Percentiles rank a stretch among this genome's conserved stretches.
Conservation (phyloP, 495 filamentous ascomycete species). For the Penicillium tannophilum region DNA sequence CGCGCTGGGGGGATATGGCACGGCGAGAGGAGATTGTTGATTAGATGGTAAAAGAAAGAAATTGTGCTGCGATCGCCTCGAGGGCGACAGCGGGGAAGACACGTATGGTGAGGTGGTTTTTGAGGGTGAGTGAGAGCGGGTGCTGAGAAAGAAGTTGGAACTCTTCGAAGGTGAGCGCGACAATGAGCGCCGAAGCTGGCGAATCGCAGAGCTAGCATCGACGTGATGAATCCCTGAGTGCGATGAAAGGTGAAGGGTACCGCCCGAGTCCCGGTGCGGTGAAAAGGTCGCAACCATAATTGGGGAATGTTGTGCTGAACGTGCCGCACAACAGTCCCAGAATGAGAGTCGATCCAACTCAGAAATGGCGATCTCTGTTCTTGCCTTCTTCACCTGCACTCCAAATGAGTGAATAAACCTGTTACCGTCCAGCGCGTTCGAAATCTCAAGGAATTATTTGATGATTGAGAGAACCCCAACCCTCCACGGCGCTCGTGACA, state of each 20-base stretch:
- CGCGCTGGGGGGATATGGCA: conserved; percentile 55
- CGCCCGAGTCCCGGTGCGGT: conserved; percentile 64
- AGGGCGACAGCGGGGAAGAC: conserved; percentile 55
- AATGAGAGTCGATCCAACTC: conserved; percentile 20
- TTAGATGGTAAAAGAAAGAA: conserved; percentile 52
- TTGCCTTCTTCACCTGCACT: neutral
- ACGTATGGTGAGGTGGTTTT: conserved; percentile 42
- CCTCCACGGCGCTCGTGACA: conserved; percentile 13
- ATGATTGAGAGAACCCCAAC: conserved; percentile 4
- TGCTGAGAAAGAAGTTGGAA: conserved; percentile 64
- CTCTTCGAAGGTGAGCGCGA: conserved; percentile 85
- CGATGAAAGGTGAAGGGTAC: conserved; percentile 79
- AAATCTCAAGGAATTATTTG: neutral
- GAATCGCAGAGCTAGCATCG: conserved; percentile 73
- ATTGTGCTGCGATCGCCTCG: conserved; percentile 46
- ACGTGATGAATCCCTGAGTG: conserved; percentile 80
- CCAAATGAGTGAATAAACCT: neutral
- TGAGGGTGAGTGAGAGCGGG: conserved; percentile 57
- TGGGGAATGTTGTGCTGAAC: conserved; percentile 28
- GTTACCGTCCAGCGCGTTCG: conserved; percentile 1
- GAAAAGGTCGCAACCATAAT: conserved; percentile 57
- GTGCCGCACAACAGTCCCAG: conserved; percentile 21
- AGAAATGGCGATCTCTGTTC: neutral
- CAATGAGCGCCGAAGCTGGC: conserved; percentile 78
- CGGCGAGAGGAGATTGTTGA: conserved; percentile 53